phyloP scores from a whole-genome alignment of 2,329 filamentous ascomycete genomes.

The Karstenula rhodostoma region DNA sequence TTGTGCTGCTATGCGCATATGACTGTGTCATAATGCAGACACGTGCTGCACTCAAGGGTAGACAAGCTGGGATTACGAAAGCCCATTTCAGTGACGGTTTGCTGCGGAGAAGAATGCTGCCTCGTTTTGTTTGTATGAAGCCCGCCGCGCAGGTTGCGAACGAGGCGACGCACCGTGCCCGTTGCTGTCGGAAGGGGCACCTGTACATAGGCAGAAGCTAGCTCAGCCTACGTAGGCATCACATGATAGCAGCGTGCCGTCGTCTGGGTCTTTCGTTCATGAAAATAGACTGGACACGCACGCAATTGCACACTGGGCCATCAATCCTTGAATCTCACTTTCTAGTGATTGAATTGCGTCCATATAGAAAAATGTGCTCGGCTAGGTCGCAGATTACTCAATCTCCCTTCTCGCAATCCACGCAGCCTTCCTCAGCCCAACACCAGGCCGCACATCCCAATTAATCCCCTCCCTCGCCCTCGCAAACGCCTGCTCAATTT shows the following conservation, averaged over 20 bases:
- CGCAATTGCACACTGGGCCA: too few species aligned
- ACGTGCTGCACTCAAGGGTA: background rate
- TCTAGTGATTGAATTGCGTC: background rate
- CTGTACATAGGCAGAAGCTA: too few species aligned
- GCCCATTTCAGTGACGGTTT: background rate
- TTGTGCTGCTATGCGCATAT: background rate
- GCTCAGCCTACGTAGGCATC: too few species aligned
- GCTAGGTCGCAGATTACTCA: background rate
- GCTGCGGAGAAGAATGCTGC: background rate
- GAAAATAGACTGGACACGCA: too few species aligned
- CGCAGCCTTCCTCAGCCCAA: slow-evolving; percentile 32
- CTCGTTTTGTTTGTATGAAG: too few species aligned
- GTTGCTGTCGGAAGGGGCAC: too few species aligned
- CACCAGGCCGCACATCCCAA: slow-evolving; percentile 38
- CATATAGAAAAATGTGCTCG: background rate
- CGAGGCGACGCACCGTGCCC: too few species aligned
- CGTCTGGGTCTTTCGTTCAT: too few species aligned
- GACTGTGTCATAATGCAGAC: background rate
- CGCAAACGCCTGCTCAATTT: slow-evolving; percentile 36
- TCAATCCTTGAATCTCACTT: background rate
- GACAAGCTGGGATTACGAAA: background rate
- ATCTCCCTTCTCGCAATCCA: slow-evolving; percentile 23
- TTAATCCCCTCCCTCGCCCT: slow-evolving; percentile 40
- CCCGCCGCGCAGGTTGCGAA: too few species aligned
- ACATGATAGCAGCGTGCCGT: too few species aligned